Base-by-base conservation (phyloP, 805 yeast species). In the Metschnikowia kofuensis region DNA sequence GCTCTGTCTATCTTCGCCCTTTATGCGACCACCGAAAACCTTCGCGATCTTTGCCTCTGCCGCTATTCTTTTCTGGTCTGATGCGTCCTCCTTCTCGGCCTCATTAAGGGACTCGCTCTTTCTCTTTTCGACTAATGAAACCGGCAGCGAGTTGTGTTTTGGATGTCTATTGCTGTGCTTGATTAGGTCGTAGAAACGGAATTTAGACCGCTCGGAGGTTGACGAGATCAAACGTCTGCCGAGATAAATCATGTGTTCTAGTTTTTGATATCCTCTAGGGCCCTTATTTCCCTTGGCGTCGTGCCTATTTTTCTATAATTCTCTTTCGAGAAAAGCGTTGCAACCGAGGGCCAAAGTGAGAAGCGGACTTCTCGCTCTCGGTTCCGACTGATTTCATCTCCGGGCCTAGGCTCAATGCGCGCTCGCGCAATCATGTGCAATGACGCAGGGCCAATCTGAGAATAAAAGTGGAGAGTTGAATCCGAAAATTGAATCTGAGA, bases 11-110 rank as follows among this genome's bases (percentile, higher is more conserved):
- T 70, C 67, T 16, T 76, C 82, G 6, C 85, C 86, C 50, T 75
- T 76, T 32, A 80, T 61, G 46, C 84, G 65, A 0, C 82, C 81
- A 0, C 86, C 86, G 64, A 82, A 82, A 1, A 81, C 76, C 38
- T 63, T 66, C 15, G 64, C 62, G 61, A 81, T 74, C 45, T 80
- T 68, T 40, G 79, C 78, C 47, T 76, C 80, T 0, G 78, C 69
- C 0, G 78, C 61, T 26, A 15, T 37, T 9, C 35, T 7, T 15
- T 27, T 41, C 4, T 16, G 21, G 27, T 46, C 45, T 13, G 42
- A 12, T 5, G 35, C 39, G 11, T 35, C 40, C 7, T 41, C 38
- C 16, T 12, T 36, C 9, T 8, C 14, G 6, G 30, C 39, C 21
- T 26, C 21, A 12, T 14, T 36, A 4, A 5, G 7, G 6, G 21